Evolutionary conservation across 257 asterid species (phyloP).

Genomic region (Solanum dulcamara): DNA sequence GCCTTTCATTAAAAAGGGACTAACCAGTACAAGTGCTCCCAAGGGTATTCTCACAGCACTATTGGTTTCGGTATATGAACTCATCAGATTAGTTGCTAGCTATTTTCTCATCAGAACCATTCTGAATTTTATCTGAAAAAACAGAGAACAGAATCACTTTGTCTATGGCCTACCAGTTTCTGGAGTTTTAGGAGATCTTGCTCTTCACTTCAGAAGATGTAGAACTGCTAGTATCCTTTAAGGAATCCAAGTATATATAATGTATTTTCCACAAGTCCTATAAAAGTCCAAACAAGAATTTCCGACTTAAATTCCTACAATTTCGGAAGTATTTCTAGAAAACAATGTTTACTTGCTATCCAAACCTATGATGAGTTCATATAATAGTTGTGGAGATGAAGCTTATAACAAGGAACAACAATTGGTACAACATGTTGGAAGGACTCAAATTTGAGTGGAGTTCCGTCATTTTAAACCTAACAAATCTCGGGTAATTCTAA

Average conservation of each 20-base stretch:
- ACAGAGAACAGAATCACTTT: neutral
- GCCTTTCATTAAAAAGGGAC: neutral
- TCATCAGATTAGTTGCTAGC: neutral
- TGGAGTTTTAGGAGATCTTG: neutral
- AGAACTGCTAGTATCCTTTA: neutral
- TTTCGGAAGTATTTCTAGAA: neutral
- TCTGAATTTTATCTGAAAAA: neutral
- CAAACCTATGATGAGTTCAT: neutral
- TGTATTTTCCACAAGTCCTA: neutral
- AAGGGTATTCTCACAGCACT: neutral
- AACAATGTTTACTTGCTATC: neutral
- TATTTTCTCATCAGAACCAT: neutral
- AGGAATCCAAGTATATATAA: neutral
- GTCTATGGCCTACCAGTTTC: neutral
- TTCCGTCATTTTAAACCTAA: neutral
- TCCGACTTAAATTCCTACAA: neutral
- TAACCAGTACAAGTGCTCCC: neutral
- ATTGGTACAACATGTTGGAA: neutral
- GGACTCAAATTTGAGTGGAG: neutral
- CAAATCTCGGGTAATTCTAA: neutral
- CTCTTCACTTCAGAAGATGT: neutral
- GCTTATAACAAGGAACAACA: neutral
- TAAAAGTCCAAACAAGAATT: neutral
- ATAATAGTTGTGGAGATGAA: neutral
- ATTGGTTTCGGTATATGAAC: neutral